Evolutionary conservation across 1,139 yeast species (phyloP), one percentile per base, ranked within the genome.

Genomic region (Zhuliangozyma parablackwelliae): DNA sequence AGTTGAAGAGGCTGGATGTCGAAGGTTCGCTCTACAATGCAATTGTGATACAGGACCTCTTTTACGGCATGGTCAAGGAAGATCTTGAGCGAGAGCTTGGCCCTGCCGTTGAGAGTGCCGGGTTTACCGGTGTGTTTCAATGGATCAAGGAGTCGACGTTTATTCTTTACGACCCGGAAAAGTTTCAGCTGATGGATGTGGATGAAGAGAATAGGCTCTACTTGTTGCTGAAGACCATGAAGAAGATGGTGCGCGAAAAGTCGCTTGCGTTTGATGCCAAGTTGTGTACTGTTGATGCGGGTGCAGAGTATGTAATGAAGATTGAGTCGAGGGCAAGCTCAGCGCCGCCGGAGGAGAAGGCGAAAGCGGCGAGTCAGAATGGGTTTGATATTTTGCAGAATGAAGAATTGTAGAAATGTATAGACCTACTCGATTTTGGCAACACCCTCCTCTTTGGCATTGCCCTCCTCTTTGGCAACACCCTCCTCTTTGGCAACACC

Each of bases 201-300:
- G 62, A 59, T 28, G 48, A 57, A 26, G 74, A 70, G 43, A 53
- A 59, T 30, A 57, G 61, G 27, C 52, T 74, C 33, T 56, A 56
- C 32, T 38, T 53, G 27, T 45, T 73, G 21, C 53, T 58, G 57
- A 60, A 58, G 35, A 37, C 53, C 5, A 56, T 73, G 36, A 61
- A 57, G 40, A 46, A 45, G 10, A 46, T 50, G 20, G 48, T 75
- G 24, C 52, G 68, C 28, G 66, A 61, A 6, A 57, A 59, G 27
- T 70, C 70, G 20, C 47, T 75, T 30, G 80, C 80, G 2, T 71
- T 72, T 50, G 72, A 69, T 41, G 72, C 80, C 48, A 61, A 64
- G 37, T 56, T 72, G 40, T 67, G 76, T 39, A 59, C 64, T 41
- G 49, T 72, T 24, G 75, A 71, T 43, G 59, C 49, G 2, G 56